Percentiles rank a stretch among this genome's conserved stretches.
Conservation (phyloP, 257 asterid genomes). For the Fraxinus quadrangulata region DNA sequence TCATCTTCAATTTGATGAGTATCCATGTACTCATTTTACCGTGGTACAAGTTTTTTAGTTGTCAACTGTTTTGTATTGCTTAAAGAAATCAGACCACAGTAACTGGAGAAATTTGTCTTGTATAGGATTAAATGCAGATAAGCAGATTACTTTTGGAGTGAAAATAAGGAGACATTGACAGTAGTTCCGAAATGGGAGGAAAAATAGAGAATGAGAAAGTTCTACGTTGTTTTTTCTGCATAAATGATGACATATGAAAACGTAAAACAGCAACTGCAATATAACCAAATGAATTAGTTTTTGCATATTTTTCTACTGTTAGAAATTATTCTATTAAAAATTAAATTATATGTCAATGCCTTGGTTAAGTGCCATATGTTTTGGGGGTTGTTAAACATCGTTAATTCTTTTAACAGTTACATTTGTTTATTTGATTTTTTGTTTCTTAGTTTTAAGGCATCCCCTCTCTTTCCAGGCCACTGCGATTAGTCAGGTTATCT, state of each 20-base stretch:
- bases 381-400: neutral
- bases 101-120: neutral
- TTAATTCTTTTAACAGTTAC: too few species aligned
- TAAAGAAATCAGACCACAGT: neutral
- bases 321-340: too few species aligned
- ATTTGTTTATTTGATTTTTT: neutral
- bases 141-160: neutral
- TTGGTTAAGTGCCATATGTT: neutral
- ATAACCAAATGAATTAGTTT: neutral
- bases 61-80: neutral
- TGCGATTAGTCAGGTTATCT: neutral
- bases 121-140: neutral
- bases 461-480: neutral
- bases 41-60: neutral
- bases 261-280: neutral
- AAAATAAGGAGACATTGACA: neutral
- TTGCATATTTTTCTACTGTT: neutral
- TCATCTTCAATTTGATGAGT: neutral
- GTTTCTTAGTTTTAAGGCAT: neutral
- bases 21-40: neutral
- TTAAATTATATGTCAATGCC: neutral
- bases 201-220: neutral
- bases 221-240: neutral
- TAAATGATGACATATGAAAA: neutral
- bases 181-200: neutral